These are phyloP conservation scores for Ceratocystis lukuohia DNA, from an alignment of 2,329 filamentous ascomycete species.

Conservation along the genomic window DNA sequence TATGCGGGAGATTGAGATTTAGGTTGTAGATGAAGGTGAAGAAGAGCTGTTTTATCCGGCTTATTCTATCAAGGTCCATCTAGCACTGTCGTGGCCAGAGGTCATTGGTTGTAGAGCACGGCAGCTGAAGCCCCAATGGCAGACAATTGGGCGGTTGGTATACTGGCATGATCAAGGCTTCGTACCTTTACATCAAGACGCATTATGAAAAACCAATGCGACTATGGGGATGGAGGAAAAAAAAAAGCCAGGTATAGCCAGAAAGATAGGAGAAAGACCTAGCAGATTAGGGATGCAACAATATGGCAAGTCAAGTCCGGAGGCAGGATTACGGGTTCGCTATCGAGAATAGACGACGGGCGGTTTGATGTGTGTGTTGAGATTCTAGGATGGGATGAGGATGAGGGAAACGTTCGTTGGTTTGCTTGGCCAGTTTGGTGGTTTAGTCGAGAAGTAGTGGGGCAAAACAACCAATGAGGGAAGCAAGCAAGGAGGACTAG, in stretches of 20 bases:
- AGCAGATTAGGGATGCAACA: neutral
- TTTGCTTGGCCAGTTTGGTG: neutral
- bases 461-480: constrained; percentile 11
- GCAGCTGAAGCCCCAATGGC: neutral
- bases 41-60: neutral
- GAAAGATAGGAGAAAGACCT: neutral
- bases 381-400: neutral
- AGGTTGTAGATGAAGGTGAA: neutral
- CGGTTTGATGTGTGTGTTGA: neutral
- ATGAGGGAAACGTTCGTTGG: neutral
- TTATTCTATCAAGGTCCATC: neutral
- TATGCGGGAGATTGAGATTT: neutral
- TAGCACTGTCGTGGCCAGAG: neutral
- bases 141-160: neutral
- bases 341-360: neutral
- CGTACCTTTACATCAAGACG: constrained; percentile 22
- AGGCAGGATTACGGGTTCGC: neutral
- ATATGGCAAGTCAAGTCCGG: neutral
- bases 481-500: neutral
- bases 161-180: neutral
- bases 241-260: neutral
- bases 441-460: constrained; percentile 4
- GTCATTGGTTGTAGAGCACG: neutral
- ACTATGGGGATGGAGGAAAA: neutral
- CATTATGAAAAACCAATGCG: constrained; percentile 18